Percentiles rank a stretch among this genome's conserved stretches.
Conservation (phyloP, 257 asterid genomes). For the Jacaranda mimosifolia region DNA sequence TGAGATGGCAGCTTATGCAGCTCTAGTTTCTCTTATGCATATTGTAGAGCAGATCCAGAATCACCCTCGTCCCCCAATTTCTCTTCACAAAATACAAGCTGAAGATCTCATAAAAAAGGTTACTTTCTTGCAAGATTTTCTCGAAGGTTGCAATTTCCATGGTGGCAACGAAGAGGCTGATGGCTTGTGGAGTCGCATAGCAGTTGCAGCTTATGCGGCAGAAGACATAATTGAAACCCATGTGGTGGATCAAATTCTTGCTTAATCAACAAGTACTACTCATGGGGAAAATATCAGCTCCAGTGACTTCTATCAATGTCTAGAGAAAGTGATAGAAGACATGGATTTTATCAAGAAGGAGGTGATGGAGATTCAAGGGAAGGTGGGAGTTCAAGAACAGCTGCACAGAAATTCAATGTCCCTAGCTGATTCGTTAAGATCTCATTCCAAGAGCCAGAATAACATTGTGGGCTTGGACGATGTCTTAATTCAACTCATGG, state of each 20-base stretch:
- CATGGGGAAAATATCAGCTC: background rate
- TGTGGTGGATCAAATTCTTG: slow-evolving; percentile 13
- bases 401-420: background rate
- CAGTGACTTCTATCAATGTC: background rate
- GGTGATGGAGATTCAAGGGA: slow-evolving; percentile 11
- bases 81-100: background rate
- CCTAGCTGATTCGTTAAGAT: background rate
- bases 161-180: background rate
- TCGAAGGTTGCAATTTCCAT: background rate
- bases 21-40: background rate
- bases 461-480: slow-evolving; percentile 27
- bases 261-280: background rate
- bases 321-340: background rate
- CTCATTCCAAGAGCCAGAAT: background rate
- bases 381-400: slow-evolving; percentile 1
- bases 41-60: background rate
- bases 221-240: slow-evolving; percentile 12
- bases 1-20: background rate
- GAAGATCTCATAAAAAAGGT: too few relatives aligned
- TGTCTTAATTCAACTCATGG: background rate
- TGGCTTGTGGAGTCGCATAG: slow-evolving; percentile 23
- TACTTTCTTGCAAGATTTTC: background rate
- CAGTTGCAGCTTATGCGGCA: slow-evolving; percentile 29
- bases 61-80: background rate
- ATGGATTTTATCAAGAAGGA: slow-evolving; percentile 20